These are phyloP conservation scores for Geranium incanum DNA, from an alignment of 441 rosid genomes.

Conservation along the genomic window DNA sequence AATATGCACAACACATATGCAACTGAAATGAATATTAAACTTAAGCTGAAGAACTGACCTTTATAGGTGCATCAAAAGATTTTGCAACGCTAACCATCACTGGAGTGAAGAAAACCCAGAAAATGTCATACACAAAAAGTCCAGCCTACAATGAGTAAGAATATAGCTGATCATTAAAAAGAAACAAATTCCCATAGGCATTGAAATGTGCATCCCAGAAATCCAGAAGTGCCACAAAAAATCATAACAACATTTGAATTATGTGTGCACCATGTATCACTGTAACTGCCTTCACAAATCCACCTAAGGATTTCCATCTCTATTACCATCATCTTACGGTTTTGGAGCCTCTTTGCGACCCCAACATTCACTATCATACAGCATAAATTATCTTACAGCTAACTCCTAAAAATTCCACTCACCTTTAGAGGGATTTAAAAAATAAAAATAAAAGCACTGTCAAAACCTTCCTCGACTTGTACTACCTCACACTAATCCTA, in stretches of 20 bases:
- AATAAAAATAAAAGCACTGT: neutral
- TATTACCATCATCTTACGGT: neutral
- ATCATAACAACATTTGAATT: neutral
- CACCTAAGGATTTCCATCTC: neutral
- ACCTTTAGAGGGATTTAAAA: neutral
- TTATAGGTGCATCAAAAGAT: conserved; percentile 96
- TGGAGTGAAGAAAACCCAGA: conserved; percentile 98
- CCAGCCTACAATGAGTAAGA: conserved; percentile 53
- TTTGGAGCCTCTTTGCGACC: neutral
- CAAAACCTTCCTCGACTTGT: neutral
- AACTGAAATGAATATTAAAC: neutral
- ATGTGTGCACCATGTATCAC: neutral
- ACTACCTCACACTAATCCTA: neutral
- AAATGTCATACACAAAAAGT: conserved; percentile 88
- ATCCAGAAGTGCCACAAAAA: neutral
- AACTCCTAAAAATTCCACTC: neutral
- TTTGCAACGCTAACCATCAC: conserved; percentile 98
- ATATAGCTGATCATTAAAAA: neutral
- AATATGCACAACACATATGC: neutral
- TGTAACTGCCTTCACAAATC: neutral
- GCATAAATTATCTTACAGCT: neutral
- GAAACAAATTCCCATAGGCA: neutral
- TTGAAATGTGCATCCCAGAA: neutral
- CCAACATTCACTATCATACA: neutral
- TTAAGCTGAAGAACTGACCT: conserved; percentile 44